Base-by-base conservation (phyloP, 2,329 filamentous ascomycete species). In the Trichoderma atroviride region DNA sequence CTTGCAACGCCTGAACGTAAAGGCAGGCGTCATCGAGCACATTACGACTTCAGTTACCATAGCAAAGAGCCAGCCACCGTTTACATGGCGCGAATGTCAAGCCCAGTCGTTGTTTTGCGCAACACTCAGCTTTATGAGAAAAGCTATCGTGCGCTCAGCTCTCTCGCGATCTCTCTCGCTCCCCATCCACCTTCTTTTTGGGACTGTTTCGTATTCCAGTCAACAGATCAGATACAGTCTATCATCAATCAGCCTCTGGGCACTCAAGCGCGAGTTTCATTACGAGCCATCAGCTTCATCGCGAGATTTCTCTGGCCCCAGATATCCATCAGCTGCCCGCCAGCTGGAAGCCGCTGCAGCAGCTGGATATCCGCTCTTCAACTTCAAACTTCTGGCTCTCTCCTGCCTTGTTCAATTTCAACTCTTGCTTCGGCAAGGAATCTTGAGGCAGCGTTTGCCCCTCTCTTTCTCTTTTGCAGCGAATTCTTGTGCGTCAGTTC, bases 111-210 rank as follows among this genome's bases (percentile, higher is more conserved):
- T 14, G 29, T 19, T 13, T 56, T 37, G 33, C 53, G 9, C 62
- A 11, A n/a, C 27, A 5, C 35, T 40, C 53, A 57, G 35, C 16
- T 14, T 16, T 22, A 47, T n/a, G n/a, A 31, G 9, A 13, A 40
- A 59, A 58, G n/a, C n/a, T 31, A 59, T 67, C 55, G 55, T 59
- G 55, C 55, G 50, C n/a, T 29, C 29, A 22, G 29, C 58, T 66
- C 40, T 43, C 37, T 40, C 40, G 7, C 40, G 40, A 7, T 43
- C 40, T 22, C 62, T n/a, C 35, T 50, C 27, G 19, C 35, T 53
- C 57, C n/a, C 66, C 33, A 35, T 29, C 19, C 27, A 13, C 60
- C 65, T 73, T 72, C 60, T 62, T 75, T 76, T 76, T 76, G 75
- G 75, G 74, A 75, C 69, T 71, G 40, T 70, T 74, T 76, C 65